Base-by-base conservation (phyloP, 2,329 filamentous ascomycete genomes). In the Botryotinia globosa region DNA sequence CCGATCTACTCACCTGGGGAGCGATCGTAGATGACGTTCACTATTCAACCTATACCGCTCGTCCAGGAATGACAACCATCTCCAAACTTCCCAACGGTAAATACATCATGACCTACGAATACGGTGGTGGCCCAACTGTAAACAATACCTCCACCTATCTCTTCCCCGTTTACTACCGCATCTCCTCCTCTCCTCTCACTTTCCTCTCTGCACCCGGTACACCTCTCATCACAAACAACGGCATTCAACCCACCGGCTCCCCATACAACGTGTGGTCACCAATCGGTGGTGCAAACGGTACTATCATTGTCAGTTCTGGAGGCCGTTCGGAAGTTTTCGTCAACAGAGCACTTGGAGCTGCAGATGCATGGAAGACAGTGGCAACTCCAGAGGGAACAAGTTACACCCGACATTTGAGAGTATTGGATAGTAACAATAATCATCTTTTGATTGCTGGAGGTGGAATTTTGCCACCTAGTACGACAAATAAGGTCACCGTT, bases 21-120 rank as follows among this genome's bases (percentile, higher is more conserved):
- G 78, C 84, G 0, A 82, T 87, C 4, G 85, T 91, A 67, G 84
- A 90, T 74, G 90, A 93, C 77, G 89, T 91, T 56, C 83, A 86
- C 32, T 90, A 91, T 76, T 81, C 84, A n/a, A 85, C 83, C 71
- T 91, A 91, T 80, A 87, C 85, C 3, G 88, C 85, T 74, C 87
- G 91, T 2, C 91, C 91, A 0, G 91, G 90, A 67, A 92, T 92
- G 91, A 87, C 90, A 1, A 88, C 86, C 0, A 83, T 92, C 14
- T 84, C 86, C 2, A 78, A 84, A 77, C 84, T 92, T 6, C 83
- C 89, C 75, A 80, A 81, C 51, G 87, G 74, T 10, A 77, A 88
- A 77, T 92, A 86, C 80, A 87, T 93, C 77, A 87, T 89, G 82
- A 85, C 86, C 9, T 91, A 91, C 80, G 90, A 92, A 69, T 80